These are phyloP conservation scores for Zygnema circumcarinatum DNA, from an alignment of 139 green algal species.

Conservation along the genomic window DNA sequence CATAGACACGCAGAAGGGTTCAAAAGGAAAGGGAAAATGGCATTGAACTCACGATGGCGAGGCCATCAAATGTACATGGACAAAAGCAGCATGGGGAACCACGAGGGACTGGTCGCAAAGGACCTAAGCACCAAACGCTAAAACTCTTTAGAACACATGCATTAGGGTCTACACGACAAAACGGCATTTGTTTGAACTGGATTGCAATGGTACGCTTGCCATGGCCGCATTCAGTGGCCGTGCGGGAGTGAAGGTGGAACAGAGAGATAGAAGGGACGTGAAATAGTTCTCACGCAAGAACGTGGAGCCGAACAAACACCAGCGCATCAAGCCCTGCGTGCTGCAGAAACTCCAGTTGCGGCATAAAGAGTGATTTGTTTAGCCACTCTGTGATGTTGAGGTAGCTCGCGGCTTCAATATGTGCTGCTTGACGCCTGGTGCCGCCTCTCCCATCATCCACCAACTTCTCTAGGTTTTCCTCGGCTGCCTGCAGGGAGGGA, in stretches of 20 bases:
- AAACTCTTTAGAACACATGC: too few relatives aligned
- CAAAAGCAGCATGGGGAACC: too few relatives aligned
- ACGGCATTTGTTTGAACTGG: too few relatives aligned
- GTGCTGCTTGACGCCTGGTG: not conserved
- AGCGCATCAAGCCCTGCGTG: constrained; percentile 44
- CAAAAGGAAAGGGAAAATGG: too few relatives aligned
- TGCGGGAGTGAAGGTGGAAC: not conserved
- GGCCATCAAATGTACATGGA: too few relatives aligned
- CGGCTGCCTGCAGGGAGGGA: constrained; percentile 10
- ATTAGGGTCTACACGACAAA: too few relatives aligned
- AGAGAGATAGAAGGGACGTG: not conserved
- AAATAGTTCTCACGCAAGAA: constrained; percentile 27
- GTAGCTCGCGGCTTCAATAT: not conserved
- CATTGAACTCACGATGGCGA: too few relatives aligned
- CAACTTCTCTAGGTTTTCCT: constrained; percentile 23
- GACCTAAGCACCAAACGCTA: too few relatives aligned
- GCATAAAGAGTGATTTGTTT: constrained; percentile 44
- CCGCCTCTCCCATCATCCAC: constrained; percentile 9
- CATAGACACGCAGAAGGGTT: too few relatives aligned
- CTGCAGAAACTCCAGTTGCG: constrained; percentile 41
- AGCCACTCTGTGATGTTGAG: constrained; percentile 42
- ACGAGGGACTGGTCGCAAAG: too few relatives aligned
- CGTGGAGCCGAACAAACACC: constrained; percentile 49
- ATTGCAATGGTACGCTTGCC: too few relatives aligned
- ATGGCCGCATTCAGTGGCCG: too few relatives aligned